These are phyloP conservation scores for Pugionium cornutum DNA, from an alignment of 345 rosid species.

Conservation along the genomic window DNA sequence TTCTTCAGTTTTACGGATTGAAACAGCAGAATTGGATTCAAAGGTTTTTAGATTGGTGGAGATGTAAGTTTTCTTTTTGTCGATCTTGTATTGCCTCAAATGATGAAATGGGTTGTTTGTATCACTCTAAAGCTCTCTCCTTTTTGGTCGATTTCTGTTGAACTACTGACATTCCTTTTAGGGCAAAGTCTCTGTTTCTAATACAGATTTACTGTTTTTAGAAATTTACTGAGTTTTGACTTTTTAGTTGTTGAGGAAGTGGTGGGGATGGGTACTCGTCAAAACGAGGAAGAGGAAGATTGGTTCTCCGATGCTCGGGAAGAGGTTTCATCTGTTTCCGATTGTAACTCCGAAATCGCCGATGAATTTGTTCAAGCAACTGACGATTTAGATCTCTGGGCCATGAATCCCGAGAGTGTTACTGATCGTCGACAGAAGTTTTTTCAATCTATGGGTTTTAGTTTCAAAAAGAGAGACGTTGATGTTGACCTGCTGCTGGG, in stretches of 20 bases:
- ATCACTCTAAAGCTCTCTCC: too few relatives aligned
- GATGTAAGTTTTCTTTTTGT: too few relatives aligned
- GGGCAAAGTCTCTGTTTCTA: background rate
- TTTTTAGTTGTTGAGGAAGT: conserved; percentile 24
- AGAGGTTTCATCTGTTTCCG: conserved; percentile 57
- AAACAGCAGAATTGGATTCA: too few relatives aligned
- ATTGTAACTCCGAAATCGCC: conserved; percentile 44
- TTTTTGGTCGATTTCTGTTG: too few relatives aligned
- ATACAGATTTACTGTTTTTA: background rate
- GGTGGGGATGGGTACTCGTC: conserved; percentile 41
- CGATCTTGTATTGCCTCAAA: too few relatives aligned
- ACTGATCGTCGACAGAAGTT: conserved; percentile 54
- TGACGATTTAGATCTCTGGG: conserved; percentile 52
- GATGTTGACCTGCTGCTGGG: conserved; percentile 12
- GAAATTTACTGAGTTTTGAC: background rate
- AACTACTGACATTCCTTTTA: too few relatives aligned
- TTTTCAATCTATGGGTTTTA: conserved; percentile 41
- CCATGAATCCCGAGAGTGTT: conserved; percentile 54
- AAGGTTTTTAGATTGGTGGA: too few relatives aligned
- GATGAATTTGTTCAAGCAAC: conserved; percentile 42
- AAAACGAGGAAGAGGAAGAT: conserved; percentile 47
- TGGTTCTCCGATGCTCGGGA: conserved; percentile 62
- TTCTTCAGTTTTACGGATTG: too few relatives aligned
- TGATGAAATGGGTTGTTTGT: too few relatives aligned
- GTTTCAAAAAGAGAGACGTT: conserved; percentile 39